Conservation (phyloP, 768 basidiomycete genomes). For the Leccinum olivaceopallidum region DNA sequence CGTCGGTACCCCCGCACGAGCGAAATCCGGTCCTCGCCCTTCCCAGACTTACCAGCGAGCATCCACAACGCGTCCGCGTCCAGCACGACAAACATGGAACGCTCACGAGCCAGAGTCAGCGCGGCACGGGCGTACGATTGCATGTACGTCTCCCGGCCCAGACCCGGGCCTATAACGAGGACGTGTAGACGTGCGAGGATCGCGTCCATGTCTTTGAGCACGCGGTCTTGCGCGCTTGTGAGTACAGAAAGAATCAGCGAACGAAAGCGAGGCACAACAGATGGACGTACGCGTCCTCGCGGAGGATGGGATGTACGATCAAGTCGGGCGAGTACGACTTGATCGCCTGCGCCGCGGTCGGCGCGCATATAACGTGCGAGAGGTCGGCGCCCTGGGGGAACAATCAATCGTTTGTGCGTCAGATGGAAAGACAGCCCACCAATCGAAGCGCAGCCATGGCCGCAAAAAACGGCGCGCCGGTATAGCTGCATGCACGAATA, state of each 20-base stretch:
- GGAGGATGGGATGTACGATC: constrained; percentile 93
- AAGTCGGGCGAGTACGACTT: constrained; percentile 97
- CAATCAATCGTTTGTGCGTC: not conserved
- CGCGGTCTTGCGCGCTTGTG: constrained; percentile 46
- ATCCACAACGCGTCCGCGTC: constrained; percentile 93
- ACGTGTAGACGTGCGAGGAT: constrained; percentile 88
- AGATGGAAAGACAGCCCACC: constrained; percentile 39
- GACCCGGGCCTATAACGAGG: constrained; percentile 90
- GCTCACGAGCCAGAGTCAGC: constrained; percentile 65
- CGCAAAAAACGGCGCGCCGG: constrained; percentile 96
- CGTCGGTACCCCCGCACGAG: constrained; percentile 83
- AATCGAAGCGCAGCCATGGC: constrained; percentile 88
- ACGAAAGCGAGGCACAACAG: not conserved
- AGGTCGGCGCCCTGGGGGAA: constrained; percentile 80
- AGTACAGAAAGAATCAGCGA: not conserved
- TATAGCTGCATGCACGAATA: constrained; percentile 61
- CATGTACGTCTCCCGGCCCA: constrained; percentile 92
- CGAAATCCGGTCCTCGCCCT: constrained; percentile 61
- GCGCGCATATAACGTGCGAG: constrained; percentile 97
- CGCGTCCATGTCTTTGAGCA: constrained; percentile 56
- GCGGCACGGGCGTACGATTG: constrained; percentile 78
- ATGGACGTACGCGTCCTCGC: constrained; percentile 57
- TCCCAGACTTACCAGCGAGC: constrained; percentile 50
- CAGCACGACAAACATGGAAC: constrained; percentile 86
- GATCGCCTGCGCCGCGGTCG: constrained; percentile 88